phyloP scores from a whole-genome alignment of 2,329 filamentous ascomycete species.

The Nannizziopsis barbatae region DNA sequence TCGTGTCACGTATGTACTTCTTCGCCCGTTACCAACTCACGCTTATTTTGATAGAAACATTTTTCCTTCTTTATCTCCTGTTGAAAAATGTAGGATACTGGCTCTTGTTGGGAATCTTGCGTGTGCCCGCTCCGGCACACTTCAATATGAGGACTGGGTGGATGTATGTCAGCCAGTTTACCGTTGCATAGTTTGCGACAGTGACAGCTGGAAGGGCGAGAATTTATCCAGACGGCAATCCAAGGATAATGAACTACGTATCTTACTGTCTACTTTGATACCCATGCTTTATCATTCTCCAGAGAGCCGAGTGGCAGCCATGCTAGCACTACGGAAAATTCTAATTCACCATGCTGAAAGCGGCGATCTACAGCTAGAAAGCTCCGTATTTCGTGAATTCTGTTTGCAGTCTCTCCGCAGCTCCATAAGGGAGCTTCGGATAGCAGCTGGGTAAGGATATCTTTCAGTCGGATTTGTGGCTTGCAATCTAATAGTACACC shows the following conservation, averaged over 20 bases:
- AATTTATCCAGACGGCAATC: slow-evolving; percentile 10
- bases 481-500: slow-evolving; percentile 13
- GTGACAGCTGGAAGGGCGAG: slow-evolving; percentile 13
- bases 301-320: slow-evolving; percentile 56
- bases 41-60: slow-evolving; percentile 23
- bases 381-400: slow-evolving; percentile 62
- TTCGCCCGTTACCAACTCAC: not conserved
- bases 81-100: slow-evolving; percentile 43
- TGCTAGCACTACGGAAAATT: slow-evolving; percentile 59
- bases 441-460: slow-evolving; percentile 55
- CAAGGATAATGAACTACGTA: slow-evolving; percentile 28
- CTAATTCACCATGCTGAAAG: slow-evolving; percentile 53
- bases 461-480: slow-evolving; percentile 13
- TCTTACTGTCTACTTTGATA: slow-evolving; percentile 35
- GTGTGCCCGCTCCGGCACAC: slow-evolving; percentile 44
- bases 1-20: slow-evolving; percentile 39
- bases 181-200: slow-evolving; percentile 31
- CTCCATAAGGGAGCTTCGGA: slow-evolving; percentile 70
- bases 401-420: slow-evolving; percentile 72
- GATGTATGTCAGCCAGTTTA: slow-evolving; percentile 20
- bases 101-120: slow-evolving; percentile 46
- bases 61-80: slow-evolving; percentile 41
- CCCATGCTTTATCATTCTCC: slow-evolving; percentile 39
- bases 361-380: slow-evolving; percentile 54
- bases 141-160: slow-evolving; percentile 26